Evolutionary conservation across 345 rosid genomes (phyloP), one percentile per base, ranked within the genome.

Genomic region (Trapa incisa): DNA sequence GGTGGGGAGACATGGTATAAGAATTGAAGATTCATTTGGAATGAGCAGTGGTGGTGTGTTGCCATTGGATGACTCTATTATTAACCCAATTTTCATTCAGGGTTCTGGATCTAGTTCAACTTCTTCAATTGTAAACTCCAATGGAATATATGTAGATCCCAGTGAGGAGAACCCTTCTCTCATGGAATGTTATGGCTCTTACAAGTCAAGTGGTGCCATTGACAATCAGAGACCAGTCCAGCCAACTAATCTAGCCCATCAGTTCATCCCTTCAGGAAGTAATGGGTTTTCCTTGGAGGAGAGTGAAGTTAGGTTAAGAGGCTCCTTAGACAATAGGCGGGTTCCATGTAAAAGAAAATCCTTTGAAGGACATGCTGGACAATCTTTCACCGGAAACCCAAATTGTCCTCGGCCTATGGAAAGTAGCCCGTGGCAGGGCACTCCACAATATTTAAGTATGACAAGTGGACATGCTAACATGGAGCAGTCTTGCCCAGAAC

Each of bases 281-380:
- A 72, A 74, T 72, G 84, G 79, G 63, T 81, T 74, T 73, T 50
- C 72, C 36, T 52, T 54, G 39, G 91, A 78, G 65, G 81, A 67
- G 43, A 80, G 62, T 78, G 78, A 69, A 47, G 77, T 75, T 67
- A 78, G 81, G 71, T 77, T 79, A 4, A 84, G 83, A 75, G 77
- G 84, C 58, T 82, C 90, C 60, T 70, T 70, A 57, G 98, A 83
- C 67, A 83, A 83, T 17, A 82, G 79, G 11, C 89, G 85, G 47
- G 73, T 77, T 36, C 81, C 95, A 37, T 79, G 87, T 78, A 93
- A 93, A 77, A 85, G 98, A 77, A 93, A 90, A 79, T 84, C 89
- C 60, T 71, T 80, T 62, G 98, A 84, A 71, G 88, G 80, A 39
- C 80, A 80, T 77, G 75, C 78, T 63, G 98, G 86, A 12, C 91